Evolutionary conservation across 2,329 filamentous ascomycete genomes (phyloP), one percentile per base, ranked within the genome.

Genomic region (Ophiostoma montium): DNA sequence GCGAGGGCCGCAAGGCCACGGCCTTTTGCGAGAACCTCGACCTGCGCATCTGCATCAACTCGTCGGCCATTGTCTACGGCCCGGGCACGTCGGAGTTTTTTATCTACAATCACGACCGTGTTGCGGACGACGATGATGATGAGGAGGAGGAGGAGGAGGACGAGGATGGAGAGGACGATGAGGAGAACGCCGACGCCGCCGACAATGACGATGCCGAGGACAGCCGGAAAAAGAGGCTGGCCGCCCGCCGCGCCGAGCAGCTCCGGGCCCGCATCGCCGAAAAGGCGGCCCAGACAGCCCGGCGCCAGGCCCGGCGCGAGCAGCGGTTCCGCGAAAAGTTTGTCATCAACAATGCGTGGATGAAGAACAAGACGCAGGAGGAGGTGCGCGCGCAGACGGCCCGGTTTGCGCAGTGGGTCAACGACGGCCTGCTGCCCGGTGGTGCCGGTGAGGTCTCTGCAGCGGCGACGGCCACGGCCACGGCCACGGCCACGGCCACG

Each of bases 281-380:
- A 49, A 78, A 80, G 66, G 65, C 58, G 13, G 56, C 58, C 41
- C 55, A 54, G 41, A 55, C 54, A 18, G 57, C 60, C 36, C 59
- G 60, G 38, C 58, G 59, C 39, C 55, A 53, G 30, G 67, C 70
- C 51, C 60, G 65, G 23, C 64, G 66, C 7, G 65, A 66, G 23
- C 69, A 75, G 58, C 65, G 69, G 56, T 63, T 85, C 68, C 74
- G 75, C 61, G 83, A 92, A 72, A 92, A 90, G 71, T 71, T 87
- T 63, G 78, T 94, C 54, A 82, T 82, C 66, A 84, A 89, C 71
- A 81, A 82, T 52, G 76, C 85, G 54, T 90, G 88, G 66, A 72
- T 94, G 63, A 78, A 86, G 65, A 84, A 86, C 49, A 70, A 86
- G 65, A 84, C 82, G 62, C 84, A 86, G 65, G 84, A 84, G 56